Base-by-base conservation (phyloP, 2,329 filamentous ascomycete genomes). In the Nemania serpens region DNA sequence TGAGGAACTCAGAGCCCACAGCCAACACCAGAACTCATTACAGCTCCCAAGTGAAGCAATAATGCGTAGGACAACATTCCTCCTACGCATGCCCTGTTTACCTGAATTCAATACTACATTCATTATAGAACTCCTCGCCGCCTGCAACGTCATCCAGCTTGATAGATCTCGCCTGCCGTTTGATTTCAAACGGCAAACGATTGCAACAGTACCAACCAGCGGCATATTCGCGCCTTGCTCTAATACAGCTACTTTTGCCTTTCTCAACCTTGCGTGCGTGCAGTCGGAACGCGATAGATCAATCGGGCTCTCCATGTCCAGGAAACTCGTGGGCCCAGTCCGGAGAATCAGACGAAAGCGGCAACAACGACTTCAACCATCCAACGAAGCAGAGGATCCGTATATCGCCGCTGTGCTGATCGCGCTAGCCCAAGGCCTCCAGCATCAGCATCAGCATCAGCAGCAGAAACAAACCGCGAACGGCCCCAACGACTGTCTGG, bases 381-480 rank as follows among this genome's bases (percentile, higher is more conserved):
- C 46, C 12, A 34, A 34, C 29, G 46, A 48, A 48, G 46, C 46
- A 18, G 46, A 48, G 25, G 46, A 48, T 34, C 46, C 46, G 5
- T 48, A 48, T 48, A 34, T 48, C 29, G 46, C 15, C 3, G 46
- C 46, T 36, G 46, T 48, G 29, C 25, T 48, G 7, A 34, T 48
- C 15, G 29, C 46, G 15, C n/a, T 48, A 34, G 46, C 46, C 34
- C 46, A 48, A 36, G 46, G 46, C 25, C 46, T 48, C 25, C 46
- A 48, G 46, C 29, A 18, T 48, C 25, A 34, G 25, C 46, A n/a
- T n/a, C n/a, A n/a, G n/a, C n/a, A n/a, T n/a, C 46, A 48, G 46
- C 29, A 18, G 34, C 25, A 34, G 25, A 25, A 48, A 48, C 25
- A 17, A 34, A 34, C 2, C 46, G 46, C 17, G 13, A 12, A 48